Evolutionary conservation across 2,329 filamentous ascomycete species (phyloP), one percentile per base, ranked within the genome.

Genomic region (Trichoderma gracile): DNA sequence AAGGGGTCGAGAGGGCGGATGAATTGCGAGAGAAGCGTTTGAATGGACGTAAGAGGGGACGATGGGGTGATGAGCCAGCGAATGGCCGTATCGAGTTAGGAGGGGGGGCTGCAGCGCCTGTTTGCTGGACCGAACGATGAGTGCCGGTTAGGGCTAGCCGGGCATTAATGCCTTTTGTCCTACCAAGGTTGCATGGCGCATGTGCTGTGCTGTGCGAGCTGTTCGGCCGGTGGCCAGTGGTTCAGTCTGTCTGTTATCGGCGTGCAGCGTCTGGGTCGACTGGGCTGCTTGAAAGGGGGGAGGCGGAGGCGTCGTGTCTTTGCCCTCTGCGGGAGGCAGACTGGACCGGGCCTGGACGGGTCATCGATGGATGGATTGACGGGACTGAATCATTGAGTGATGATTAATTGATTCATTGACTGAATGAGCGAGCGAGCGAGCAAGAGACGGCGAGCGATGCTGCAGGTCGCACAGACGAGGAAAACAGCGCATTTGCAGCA

Each of bases 71-170:
- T 64, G 38, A 17, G 21, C 62, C 40, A 64, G 59, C 59, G 19
- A 63, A 61, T 52, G 30, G 57, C 58, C 58, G 49, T 43, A 61
- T 52, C 50, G 21, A 64, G 62, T 40, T 46, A 58, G 21, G 40
- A 17, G 60, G 25, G 30, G 30, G 40, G 52, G 33, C 55, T 65
- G 63, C 63, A 65, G 57, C 52, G 63, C 45, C 59, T 45, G 40
- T 27, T 42, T 43, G 23, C 38, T 49, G 40, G 21, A 45, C 23
- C 47, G 47, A 33, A 33, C 42, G 27, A 14, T 5, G 33, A 14
- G 8, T 52, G 30, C 58, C 57, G 52, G 43, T 65, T 63, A 63
- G 57, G 63, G 57, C 50, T 65, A 64, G 62, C 55, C 62, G 56
- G 27, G 61, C 47, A n/a, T 15, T 15, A 25, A 38, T 38, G 33